Conservation (phyloP, 257 asterid species). For the Solanum rostratum region DNA sequence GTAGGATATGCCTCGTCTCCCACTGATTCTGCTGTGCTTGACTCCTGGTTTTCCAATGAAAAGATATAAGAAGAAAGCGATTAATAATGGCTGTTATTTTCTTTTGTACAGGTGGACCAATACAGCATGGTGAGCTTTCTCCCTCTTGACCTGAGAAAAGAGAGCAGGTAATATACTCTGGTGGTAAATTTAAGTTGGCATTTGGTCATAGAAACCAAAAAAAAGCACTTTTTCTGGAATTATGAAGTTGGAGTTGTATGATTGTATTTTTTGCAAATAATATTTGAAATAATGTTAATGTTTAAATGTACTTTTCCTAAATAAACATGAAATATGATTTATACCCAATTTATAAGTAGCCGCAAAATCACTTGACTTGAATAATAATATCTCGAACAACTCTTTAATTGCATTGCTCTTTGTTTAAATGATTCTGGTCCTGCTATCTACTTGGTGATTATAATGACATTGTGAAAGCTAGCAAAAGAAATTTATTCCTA, state of each 20-base stretch:
- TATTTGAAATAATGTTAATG: not conserved
- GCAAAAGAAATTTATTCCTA: not conserved
- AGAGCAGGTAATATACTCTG: slow-evolving; percentile 42
- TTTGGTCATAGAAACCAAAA: not conserved
- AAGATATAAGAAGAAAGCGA: not conserved
- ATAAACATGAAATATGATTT: not conserved
- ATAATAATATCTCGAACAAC: not conserved
- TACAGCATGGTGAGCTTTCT: slow-evolving; percentile 90
- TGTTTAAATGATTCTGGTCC: not conserved
- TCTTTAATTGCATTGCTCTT: not conserved
- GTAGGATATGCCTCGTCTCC: not conserved
- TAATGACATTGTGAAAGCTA: not conserved
- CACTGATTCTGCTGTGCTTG: not conserved
- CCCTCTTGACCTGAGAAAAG: slow-evolving; percentile 91
- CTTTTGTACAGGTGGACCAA: slow-evolving; percentile 65
- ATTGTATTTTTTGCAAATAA: not conserved
- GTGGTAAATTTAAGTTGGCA: not conserved
- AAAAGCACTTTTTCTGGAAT: not conserved
- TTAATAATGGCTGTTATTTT: not conserved
- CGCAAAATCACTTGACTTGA: not conserved
- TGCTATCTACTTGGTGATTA: not conserved
- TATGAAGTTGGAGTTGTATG: not conserved
- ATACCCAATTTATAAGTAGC: not conserved
- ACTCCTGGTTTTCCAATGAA: not conserved
- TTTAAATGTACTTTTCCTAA: not conserved